Evolutionary conservation across 2,329 filamentous ascomycete species (phyloP).

Genomic region (Xylaria sp.): DNA sequence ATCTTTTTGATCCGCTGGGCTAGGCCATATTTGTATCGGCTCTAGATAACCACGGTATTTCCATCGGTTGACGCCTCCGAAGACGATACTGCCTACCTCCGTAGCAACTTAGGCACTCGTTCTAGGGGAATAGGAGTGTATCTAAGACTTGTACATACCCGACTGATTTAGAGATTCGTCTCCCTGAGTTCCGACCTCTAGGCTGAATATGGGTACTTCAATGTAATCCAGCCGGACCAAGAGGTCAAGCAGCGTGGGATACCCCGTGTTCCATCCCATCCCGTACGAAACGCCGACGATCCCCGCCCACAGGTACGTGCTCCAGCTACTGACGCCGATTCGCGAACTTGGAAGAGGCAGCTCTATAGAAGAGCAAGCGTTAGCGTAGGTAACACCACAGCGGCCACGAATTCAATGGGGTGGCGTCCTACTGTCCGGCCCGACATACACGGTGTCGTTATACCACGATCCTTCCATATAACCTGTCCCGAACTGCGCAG

Average conservation of each 20-base stretch:
- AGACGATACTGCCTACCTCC: slow-evolving; percentile 53
- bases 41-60: slow-evolving; percentile 56
- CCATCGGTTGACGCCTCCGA: slow-evolving; percentile 59
- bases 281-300: slow-evolving; percentile 54
- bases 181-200: slow-evolving; percentile 51
- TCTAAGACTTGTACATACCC: slow-evolving; percentile 8
- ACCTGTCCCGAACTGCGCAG: slow-evolving; percentile 51
- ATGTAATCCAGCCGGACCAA: slow-evolving; percentile 51
- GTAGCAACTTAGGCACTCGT: not conserved
- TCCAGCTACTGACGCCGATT: slow-evolving; percentile 53
- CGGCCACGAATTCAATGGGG: not conserved
- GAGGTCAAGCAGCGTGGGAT: slow-evolving; percentile 51
- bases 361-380: slow-evolving; percentile 38
- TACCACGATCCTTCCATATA: slow-evolving; percentile 51
- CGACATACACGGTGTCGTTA: slow-evolving; percentile 50
- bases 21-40: slow-evolving; percentile 51
- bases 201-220: slow-evolving; percentile 52
- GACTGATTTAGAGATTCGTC: slow-evolving; percentile 48
- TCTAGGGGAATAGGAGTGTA: not conserved
- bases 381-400: not conserved
- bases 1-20: slow-evolving; percentile 50
- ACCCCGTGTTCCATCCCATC: slow-evolving; percentile 51
- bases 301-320: slow-evolving; percentile 53
- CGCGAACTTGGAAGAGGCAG: slow-evolving; percentile 50
- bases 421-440: slow-evolving; percentile 42